phyloP scores from a whole-genome alignment of 2,329 filamentous ascomycete genomes.

The Pseudocercospora eumusae region DNA sequence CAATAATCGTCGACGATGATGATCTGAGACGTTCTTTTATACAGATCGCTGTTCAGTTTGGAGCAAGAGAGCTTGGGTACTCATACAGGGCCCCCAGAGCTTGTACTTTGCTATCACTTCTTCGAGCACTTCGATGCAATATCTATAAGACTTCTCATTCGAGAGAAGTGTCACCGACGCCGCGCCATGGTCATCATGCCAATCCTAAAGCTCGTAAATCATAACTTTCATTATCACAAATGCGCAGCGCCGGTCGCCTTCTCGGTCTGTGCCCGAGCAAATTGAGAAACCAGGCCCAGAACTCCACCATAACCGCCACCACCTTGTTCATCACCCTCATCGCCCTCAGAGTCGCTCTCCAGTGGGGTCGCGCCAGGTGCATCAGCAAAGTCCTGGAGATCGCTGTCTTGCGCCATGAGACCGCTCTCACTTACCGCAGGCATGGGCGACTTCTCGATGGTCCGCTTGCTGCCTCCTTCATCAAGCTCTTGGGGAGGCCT shows the following conservation, averaged over 20 bases:
- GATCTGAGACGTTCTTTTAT: too few species aligned
- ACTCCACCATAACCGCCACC: conserved; percentile 55
- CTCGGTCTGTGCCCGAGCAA: conserved; percentile 62
- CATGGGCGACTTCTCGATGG: not conserved
- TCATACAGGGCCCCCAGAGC: too few species aligned
- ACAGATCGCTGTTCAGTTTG: too few species aligned
- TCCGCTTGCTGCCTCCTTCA: conserved; percentile 10
- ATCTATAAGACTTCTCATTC: not conserved
- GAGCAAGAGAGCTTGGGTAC: too few species aligned
- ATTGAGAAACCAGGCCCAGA: conserved; percentile 66
- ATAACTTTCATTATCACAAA: not conserved
- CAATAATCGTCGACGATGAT: too few species aligned
- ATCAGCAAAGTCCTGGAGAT: conserved; percentile 56
- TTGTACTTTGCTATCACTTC: too few species aligned
- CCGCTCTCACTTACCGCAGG: conserved; percentile 45
- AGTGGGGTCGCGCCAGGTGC: conserved; percentile 35
- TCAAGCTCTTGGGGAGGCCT: not conserved
- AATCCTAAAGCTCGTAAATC: not conserved
- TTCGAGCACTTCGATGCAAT: not conserved
- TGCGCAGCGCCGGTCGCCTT: conserved; percentile 36
- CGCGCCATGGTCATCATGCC: not conserved
- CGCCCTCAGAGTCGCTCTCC: conserved; percentile 44
- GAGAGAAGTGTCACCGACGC: not conserved
- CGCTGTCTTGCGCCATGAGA: conserved; percentile 56
- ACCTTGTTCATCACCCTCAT: conserved; percentile 46